Percentiles rank a stretch among this genome's conserved stretches.
These are phyloP conservation scores for Cutaneotrichosporon sp. DNA, from an alignment of 1,284 basidiomycete species.

Conservation along the genomic window DNA sequence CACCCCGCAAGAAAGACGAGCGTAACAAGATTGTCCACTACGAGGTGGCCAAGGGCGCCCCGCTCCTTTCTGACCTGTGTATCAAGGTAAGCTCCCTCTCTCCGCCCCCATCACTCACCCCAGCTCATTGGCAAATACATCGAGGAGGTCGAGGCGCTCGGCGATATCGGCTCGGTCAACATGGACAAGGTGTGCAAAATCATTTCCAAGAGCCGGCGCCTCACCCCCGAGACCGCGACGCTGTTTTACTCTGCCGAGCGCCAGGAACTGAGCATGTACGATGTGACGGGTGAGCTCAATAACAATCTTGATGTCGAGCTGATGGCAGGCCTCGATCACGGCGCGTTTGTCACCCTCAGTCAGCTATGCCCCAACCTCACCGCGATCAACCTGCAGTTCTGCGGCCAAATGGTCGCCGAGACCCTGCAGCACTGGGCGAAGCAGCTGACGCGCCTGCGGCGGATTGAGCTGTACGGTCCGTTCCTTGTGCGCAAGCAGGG, in stretches of 20 bases:
- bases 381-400: conserved; percentile 72
- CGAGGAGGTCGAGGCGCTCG: conserved; percentile 81
- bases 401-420: conserved; percentile 72
- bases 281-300: conserved; percentile 70
- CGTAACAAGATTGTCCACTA: conserved; percentile 56
- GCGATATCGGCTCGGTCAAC: conserved; percentile 75
- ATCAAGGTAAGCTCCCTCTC: conserved; percentile 57
- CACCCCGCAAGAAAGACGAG: conserved; percentile 46
- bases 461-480: conserved; percentile 78
- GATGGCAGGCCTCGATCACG: conserved; percentile 59
- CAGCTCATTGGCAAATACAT: conserved; percentile 81
- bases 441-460: conserved; percentile 61
- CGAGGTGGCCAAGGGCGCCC: conserved; percentile 62
- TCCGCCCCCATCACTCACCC: neutral
- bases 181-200: conserved; percentile 77
- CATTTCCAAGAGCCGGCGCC: conserved; percentile 74
- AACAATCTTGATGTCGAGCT: conserved; percentile 5
- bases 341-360: conserved; percentile 63
- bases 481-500: conserved; percentile 72
- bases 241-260: conserved; percentile 77
- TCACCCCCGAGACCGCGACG: conserved; percentile 72
- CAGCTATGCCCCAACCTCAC: conserved; percentile 75
- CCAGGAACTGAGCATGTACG: conserved; percentile 69
- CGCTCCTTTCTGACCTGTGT: conserved; percentile 67
- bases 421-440: conserved; percentile 62